Conservation (phyloP, 2,329 filamentous ascomycete genomes). For the Diaporthe citrichinensis region DNA sequence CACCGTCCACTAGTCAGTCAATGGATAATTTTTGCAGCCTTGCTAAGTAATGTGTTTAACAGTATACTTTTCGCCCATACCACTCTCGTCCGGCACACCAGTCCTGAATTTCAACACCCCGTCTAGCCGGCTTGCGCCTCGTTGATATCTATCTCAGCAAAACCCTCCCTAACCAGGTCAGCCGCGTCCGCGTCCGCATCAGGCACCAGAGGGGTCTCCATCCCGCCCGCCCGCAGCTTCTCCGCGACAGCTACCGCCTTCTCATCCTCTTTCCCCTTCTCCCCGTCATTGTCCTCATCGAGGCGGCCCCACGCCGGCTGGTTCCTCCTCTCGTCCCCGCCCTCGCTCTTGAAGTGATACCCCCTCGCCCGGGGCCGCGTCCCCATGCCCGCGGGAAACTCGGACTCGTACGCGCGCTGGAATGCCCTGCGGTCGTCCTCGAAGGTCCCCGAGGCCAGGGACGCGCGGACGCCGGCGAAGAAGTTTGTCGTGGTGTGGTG, state of each 20-base stretch:
- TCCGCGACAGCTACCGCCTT: constrained; percentile 48
- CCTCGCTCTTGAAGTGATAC: constrained; percentile 83
- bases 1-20: not conserved
- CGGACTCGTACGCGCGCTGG: constrained; percentile 71
- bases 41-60: not conserved
- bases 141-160: constrained; percentile 61
- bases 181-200: constrained; percentile 60
- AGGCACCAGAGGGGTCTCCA: constrained; percentile 65
- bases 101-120: not conserved
- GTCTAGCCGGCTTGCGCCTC: constrained; percentile 5
- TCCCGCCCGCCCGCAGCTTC: constrained; percentile 60
- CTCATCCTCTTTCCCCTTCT: constrained; percentile 48
- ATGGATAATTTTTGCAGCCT: not conserved
- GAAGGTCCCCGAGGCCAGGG: constrained; percentile 76
- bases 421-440: constrained; percentile 63
- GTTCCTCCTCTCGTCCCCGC: constrained; percentile 77
- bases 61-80: not conserved
- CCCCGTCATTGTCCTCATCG: constrained; percentile 43
- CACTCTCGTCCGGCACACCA: not conserved
- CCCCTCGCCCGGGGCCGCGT: constrained; percentile 84
- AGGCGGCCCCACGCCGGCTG: constrained; percentile 75
- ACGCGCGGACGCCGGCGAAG: constrained; percentile 77
- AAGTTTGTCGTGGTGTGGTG: constrained; percentile 80
- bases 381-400: constrained; percentile 81
- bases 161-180: constrained; percentile 69